Base-by-base conservation (phyloP, 2,329 filamentous ascomycete species). In the Moelleriella libera region DNA sequence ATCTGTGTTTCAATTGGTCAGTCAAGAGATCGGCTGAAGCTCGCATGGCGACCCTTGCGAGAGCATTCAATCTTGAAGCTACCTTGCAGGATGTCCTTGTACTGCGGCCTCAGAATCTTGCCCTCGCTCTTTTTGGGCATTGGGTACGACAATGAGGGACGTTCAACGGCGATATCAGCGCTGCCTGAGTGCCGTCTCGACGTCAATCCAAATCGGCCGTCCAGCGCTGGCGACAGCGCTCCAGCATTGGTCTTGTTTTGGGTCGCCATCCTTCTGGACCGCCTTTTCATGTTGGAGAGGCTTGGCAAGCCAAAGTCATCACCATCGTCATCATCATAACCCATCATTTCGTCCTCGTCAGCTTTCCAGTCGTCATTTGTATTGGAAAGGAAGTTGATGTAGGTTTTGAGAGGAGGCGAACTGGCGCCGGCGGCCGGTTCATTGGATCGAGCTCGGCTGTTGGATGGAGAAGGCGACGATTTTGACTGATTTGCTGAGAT, bases 241-340 rank as follows among this genome's bases (percentile, higher is more conserved):
- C 57, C 58, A 31, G 60, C 46, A 52, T 60, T 48, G 49, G 55
- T 14, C 53, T 54, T 52, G 55, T 56, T 54, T 55, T 67, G 72
- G 14, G 70, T 66, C 41, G 72, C 74, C 55, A 72, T 72, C 45
- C 70, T 68, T 52, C 69, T 71, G 21, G 75, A 70, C 60, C 86
- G 85, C 55, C 86, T 78, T 57, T 89, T 85, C 83, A 92, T 92
- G 60, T 83, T 95, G 5, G 88, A 85, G 60, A 97, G 78, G 60
- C 88, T 96, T 2, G 90, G 90, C 30, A 97, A 72, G 1, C 90
- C 90, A 65, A 97, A 97, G 61, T 97, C 90, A 63, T 97, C 90
- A 52, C 94, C 89, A 55, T 92, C 85, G 48, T 88, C 85, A 55
- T 94, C 87, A 58, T 82, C 85, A 57, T 92, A 87, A 9, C 79